phyloP scores from a whole-genome alignment of 768 basidiomycete genomes.

The Phanerochaete carnosa region DNA sequence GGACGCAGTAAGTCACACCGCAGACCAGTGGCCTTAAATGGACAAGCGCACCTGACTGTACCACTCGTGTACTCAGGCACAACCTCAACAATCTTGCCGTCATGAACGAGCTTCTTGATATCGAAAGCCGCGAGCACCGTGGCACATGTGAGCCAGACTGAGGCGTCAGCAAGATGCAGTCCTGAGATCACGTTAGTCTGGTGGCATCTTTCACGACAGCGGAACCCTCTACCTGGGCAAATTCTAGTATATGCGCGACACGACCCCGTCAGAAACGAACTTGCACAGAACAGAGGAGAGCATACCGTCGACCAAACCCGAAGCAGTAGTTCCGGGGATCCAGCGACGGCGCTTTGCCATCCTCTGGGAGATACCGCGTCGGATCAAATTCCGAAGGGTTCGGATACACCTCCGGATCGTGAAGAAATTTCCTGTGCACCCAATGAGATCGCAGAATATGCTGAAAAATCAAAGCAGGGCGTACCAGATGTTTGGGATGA shows the following conservation, averaged over 20 bases:
- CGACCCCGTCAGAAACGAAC: not conserved
- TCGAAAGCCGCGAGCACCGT: constrained; percentile 28
- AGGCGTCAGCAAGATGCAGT: constrained; percentile 27
- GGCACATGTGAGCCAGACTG: constrained; percentile 25
- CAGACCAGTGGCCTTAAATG: not conserved
- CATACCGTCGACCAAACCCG: constrained; percentile 29
- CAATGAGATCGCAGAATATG: not conserved
- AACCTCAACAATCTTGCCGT: constrained; percentile 26
- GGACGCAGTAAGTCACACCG: not conserved
- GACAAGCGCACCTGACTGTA: constrained; percentile 21
- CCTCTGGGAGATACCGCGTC: constrained; percentile 23
- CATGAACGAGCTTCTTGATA: constrained; percentile 24
- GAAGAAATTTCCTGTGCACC: constrained; percentile 17
- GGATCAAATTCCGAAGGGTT: constrained; percentile 34
- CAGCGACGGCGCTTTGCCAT: constrained; percentile 16
- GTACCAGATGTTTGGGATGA: constrained; percentile 33
- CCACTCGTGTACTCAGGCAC: constrained; percentile 20
- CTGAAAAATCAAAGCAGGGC: not conserved
- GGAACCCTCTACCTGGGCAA: not conserved
- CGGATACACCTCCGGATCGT: constrained; percentile 29
- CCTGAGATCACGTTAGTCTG: not conserved
- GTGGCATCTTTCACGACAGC: not conserved
- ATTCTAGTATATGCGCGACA: not conserved
- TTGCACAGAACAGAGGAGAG: not conserved
- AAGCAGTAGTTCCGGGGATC: constrained; percentile 25